Evolutionary conservation across 352 stramenopile genomes (phyloP), one percentile per base, ranked within the genome.

Genomic region (Globisporangium parvum): DNA sequence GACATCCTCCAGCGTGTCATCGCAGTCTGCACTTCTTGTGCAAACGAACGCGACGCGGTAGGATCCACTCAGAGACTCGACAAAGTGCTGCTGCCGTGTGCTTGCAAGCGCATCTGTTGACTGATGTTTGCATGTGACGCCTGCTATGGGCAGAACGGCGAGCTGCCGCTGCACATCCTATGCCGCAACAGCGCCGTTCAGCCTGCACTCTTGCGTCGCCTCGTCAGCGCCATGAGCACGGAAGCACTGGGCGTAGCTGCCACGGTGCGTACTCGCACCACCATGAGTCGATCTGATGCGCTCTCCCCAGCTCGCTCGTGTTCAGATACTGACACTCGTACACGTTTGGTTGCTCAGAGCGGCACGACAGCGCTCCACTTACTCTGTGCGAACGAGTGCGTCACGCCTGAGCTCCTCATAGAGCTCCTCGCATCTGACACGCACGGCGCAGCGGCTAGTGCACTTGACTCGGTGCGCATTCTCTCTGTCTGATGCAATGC

Each of bases 101-200:
- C 20, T 50, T 33, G 26, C 21, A 11, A 2, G 18, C 14, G 12
- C 12, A n/a, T 8, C 21, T 9, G 10, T 50, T 33, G 18, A 33
- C 9, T 20, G 12, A 35, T 37, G 35, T 5, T 41, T 10, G 11
- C 20, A 24, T 46, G 20, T 23, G 40, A 11, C 17, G 15, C 2
- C 15, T 26, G 17, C 21, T 24, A 24, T 12, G 35, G 6, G 24
- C 49, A 86, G 73, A 76, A 85, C 35, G 55, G 63, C 1, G 76
- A 88, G 11, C 53, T 88, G 17, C 70, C 77, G 4, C 56, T 91
- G n/a, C 73, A 88, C 59, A 44, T 81, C 10, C 55, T 85, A 11
- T 82, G 75, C 37, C 67, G 77, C 21, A 88, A 85, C 42, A 51
- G 53, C 6, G 55, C 53, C 0, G 41, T 85, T 10, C 63, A 48